These are phyloP conservation scores for Ophiostoma australiae DNA, from an alignment of 2,329 filamentous ascomycete species.

Conservation along the genomic window DNA sequence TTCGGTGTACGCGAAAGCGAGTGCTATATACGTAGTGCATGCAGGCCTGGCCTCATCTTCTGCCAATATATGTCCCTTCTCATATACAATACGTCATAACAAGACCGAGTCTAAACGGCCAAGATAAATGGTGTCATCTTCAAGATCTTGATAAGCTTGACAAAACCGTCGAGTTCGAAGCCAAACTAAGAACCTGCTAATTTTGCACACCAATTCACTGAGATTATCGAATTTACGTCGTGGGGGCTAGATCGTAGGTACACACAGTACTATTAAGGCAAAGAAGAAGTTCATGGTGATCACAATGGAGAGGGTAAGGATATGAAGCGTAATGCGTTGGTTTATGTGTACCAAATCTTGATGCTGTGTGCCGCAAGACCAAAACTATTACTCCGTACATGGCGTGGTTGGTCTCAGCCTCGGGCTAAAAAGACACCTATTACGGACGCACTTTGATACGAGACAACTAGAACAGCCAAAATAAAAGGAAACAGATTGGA, in stretches of 20 bases:
- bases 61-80: not conserved
- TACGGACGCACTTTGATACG: not conserved
- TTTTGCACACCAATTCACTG: not conserved
- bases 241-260: not conserved
- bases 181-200: too few species aligned
- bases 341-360: not conserved
- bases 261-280: not conserved
- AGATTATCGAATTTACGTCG: not conserved
- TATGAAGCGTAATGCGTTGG: not conserved
- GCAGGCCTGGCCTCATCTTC: not conserved
- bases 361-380: not conserved
- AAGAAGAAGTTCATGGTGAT: not conserved
- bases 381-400: not conserved
- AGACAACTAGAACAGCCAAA: not conserved
- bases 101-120: not conserved
- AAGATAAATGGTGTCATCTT: not conserved
- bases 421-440: not conserved
- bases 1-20: not conserved
- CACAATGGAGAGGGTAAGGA: not conserved
- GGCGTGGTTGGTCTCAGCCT: not conserved
- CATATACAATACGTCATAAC: not conserved
- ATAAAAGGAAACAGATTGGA: not conserved
- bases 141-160: not conserved
- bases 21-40: not conserved
- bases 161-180: too few species aligned